Evolutionary conservation across 2,329 filamentous ascomycete species (phyloP).

Genomic region (Fusarium nygamai): DNA sequence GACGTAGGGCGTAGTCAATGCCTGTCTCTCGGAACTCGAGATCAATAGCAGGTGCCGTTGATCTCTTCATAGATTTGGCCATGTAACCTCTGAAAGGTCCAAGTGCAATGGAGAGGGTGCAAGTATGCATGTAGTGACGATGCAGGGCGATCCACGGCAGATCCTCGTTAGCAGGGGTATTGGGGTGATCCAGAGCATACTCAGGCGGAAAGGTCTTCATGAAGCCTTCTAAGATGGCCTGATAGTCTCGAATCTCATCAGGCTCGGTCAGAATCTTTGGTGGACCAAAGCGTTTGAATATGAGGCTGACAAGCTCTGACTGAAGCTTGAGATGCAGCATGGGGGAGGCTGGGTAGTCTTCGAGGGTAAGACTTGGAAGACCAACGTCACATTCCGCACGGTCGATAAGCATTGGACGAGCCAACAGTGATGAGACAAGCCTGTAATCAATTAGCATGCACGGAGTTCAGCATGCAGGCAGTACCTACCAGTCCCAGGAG

Average conservation of each 20-base stretch:
- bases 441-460: neutral
- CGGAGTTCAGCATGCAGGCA: rapidly evolving
- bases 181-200: constrained; percentile 17
- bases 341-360: constrained; percentile 18
- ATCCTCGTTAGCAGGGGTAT: neutral
- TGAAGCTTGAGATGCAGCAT: constrained; percentile 26
- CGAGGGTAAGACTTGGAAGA: constrained; percentile 2
- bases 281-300: constrained; percentile 14
- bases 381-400: constrained; percentile 18
- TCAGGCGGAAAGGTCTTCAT: constrained; percentile 15
- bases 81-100: constrained; percentile 16
- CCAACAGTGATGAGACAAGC: constrained; percentile 8
- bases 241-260: constrained; percentile 8
- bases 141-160: constrained; percentile 18
- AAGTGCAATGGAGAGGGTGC: constrained; percentile 10
- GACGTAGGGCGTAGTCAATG: constrained; percentile 11
- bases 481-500: constrained; percentile 17
- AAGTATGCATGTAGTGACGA: constrained; percentile 24
- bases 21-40: constrained; percentile 8
- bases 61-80: constrained; percentile 10
- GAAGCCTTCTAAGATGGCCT: constrained; percentile 1
- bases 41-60: neutral
- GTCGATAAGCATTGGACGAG: constrained; percentile 23
- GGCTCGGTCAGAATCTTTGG: constrained; percentile 1
- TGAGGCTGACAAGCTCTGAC: constrained; percentile 14